These are phyloP conservation scores for Akanthomyces lecanii DNA, from an alignment of 2,329 filamentous ascomycete species.

Conservation along the genomic window DNA sequence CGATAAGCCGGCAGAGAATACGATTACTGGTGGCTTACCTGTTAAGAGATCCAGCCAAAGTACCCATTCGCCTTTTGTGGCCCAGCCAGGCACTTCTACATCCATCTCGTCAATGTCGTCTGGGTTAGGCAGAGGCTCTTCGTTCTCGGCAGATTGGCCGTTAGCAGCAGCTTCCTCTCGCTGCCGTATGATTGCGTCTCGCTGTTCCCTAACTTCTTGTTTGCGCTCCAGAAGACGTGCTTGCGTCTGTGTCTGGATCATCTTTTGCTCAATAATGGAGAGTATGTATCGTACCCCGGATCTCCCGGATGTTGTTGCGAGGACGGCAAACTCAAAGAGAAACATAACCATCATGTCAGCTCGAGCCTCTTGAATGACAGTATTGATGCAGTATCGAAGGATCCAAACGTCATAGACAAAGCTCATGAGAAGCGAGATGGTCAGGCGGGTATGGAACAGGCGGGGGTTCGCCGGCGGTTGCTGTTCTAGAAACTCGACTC, in stretches of 20 bases:
- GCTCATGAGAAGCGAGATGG: constrained; percentile 72
- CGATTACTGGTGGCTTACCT: constrained; percentile 46
- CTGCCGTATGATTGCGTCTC: constrained; percentile 47
- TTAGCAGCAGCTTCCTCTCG: constrained; percentile 46
- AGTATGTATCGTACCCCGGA: constrained; percentile 76
- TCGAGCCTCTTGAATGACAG: constrained; percentile 80
- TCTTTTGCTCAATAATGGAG: constrained; percentile 70
- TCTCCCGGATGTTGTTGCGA: constrained; percentile 74
- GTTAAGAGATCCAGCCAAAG: constrained; percentile 82
- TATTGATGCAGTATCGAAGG: constrained; percentile 74
- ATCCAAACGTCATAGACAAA: constrained; percentile 76
- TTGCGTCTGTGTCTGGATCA: constrained; percentile 69
- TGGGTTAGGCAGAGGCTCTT: constrained; percentile 55
- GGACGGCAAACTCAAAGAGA: constrained; percentile 90
- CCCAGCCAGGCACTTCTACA: constrained; percentile 93
- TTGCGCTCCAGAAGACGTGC: constrained; percentile 65
- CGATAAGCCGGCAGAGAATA: not conserved
- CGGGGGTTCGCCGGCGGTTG: constrained; percentile 86
- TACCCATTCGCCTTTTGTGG: constrained; percentile 89
- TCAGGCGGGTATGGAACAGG: constrained; percentile 80
- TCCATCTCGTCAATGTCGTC: constrained; percentile 89
- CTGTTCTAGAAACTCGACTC: constrained; percentile 92
- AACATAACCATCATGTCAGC: constrained; percentile 99
- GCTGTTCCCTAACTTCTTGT: constrained; percentile 59
- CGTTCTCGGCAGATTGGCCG: constrained; percentile 47